phyloP scores from a whole-genome alignment of 345 rosid species.

The Sonneratia caseolaris region DNA sequence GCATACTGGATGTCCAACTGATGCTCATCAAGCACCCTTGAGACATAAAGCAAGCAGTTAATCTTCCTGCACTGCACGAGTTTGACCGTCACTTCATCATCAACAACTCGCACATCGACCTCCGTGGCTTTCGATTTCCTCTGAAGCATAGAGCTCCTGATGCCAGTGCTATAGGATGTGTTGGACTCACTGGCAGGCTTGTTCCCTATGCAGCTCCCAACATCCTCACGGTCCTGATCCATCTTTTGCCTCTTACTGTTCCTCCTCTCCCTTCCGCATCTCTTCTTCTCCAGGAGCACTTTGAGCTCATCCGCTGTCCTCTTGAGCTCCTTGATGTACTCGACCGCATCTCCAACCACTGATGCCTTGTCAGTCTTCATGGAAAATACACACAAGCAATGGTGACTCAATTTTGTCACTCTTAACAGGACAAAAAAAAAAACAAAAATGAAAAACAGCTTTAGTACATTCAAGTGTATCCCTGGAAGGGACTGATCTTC shows the following conservation, averaged over 20 bases:
- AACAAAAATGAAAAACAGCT: neutral
- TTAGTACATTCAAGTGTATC: neutral
- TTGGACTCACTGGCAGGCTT: constrained; percentile 24
- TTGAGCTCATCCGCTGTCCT: constrained; percentile 63
- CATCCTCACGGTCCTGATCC: constrained; percentile 36
- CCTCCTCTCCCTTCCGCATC: constrained; percentile 44
- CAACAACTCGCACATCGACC: constrained; percentile 69
- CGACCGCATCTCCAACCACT: constrained; percentile 67
- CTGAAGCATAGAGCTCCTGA: constrained; percentile 70
- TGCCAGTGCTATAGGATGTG: constrained; percentile 26
- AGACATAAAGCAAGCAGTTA: constrained; percentile 59
- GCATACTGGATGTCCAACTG: constrained; percentile 70
- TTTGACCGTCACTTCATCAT: constrained; percentile 74
- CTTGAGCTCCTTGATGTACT: constrained; percentile 64
- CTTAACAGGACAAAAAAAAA: no score
- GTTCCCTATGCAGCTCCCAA: constrained; percentile 33
- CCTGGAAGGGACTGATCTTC: no score
- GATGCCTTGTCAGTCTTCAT: constrained; percentile 74
- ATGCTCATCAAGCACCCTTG: constrained; percentile 63
- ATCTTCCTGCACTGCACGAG: constrained; percentile 64
- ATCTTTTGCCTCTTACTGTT: constrained; percentile 26
- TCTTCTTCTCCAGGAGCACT: constrained; percentile 64
- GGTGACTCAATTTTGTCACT: neutral
- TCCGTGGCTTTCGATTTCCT: constrained; percentile 74
- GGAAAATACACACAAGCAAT: neutral